phyloP scores from a whole-genome alignment of 2,329 filamentous ascomycete genomes.

The Xylariaceae sp. region DNA sequence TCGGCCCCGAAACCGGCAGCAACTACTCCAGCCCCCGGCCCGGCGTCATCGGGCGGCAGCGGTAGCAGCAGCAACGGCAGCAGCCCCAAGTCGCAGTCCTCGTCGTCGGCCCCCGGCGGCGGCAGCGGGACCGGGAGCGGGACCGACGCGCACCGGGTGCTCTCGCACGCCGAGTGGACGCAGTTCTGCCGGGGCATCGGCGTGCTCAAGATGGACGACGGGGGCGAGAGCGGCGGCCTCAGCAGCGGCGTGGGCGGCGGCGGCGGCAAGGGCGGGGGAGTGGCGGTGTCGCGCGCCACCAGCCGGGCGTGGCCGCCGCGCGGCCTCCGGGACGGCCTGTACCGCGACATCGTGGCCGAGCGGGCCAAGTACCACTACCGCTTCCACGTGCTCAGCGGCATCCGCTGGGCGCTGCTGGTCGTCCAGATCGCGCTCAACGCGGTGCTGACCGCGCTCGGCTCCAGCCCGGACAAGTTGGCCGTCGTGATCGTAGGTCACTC shows the following conservation, averaged over 20 bases:
- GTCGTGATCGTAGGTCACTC: conserved; percentile 28
- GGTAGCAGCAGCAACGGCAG: conserved; percentile 3
- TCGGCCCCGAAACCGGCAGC: conserved; percentile 3
- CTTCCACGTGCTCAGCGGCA: conserved; percentile 34
- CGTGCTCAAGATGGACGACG: conserved; percentile 37
- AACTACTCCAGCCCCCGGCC: conserved; percentile 3
- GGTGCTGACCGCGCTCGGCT: conserved; percentile 41
- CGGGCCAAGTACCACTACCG: conserved; percentile 37
- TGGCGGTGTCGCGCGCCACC: conserved; percentile 31
- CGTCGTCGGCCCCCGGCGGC: no score
- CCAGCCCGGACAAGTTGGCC: conserved; percentile 29
- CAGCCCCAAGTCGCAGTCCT: conserved; percentile 1
- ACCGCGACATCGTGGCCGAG: conserved; percentile 37
- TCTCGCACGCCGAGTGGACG: conserved; percentile 37
- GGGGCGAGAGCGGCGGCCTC: no score
- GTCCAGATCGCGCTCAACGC: conserved; percentile 42
- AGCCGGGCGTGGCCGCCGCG: conserved; percentile 37
- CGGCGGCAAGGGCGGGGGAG: no score
- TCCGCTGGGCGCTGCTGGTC: conserved; percentile 40
- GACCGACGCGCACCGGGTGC: conserved; percentile 24
- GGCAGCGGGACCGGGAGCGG: background rate
- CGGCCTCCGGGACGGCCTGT: conserved; percentile 41
- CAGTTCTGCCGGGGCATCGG: conserved; percentile 41
- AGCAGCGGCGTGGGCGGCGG: no score
- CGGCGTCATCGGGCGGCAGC: conserved; percentile 3